A percentile compares a stretch with the other conserved stretches of the same genome.
Conservation (phyloP, 2,329 filamentous ascomycete genomes). For the Akanthomyces dipterigenus region DNA sequence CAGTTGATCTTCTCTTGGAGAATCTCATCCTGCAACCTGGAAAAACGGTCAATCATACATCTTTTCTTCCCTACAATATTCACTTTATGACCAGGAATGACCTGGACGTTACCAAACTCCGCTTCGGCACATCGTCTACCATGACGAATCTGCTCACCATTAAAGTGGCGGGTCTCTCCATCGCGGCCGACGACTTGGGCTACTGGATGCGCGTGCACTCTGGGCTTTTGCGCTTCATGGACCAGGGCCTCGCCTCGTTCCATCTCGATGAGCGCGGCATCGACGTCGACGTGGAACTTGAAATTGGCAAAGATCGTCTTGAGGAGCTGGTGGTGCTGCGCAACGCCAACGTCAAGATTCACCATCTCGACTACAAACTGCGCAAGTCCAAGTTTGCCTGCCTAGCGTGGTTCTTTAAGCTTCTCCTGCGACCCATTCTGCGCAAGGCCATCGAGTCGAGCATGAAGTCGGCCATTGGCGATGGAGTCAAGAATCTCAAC, state of each 20-base stretch:
- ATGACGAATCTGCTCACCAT: constrained; percentile 68
- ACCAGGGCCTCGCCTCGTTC: constrained; percentile 81
- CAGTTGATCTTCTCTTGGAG: constrained; percentile 79
- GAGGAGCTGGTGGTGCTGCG: constrained; percentile 77
- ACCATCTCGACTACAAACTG: constrained; percentile 77
- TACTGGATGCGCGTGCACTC: constrained; percentile 82
- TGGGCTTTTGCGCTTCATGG: constrained; percentile 65
- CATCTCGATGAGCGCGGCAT: constrained; percentile 79
- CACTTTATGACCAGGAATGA: constrained; percentile 80
- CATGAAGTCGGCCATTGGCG: constrained; percentile 63
- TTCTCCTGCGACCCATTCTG: constrained; percentile 72
- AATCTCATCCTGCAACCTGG: constrained; percentile 89
- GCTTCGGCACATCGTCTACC: constrained; percentile 51
- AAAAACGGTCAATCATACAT: constrained; percentile 73
- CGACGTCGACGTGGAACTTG: constrained; percentile 78
- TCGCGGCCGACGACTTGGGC: constrained; percentile 79
- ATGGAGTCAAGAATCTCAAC: constrained; percentile 67
- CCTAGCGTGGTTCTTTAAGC: constrained; percentile 77
- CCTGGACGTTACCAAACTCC: constrained; percentile 74
- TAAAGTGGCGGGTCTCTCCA: constrained; percentile 73
- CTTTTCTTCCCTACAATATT: constrained; percentile 81
- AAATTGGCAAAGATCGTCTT: constrained; percentile 68
- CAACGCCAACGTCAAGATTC: constrained; percentile 71
- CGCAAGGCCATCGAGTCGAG: constrained; percentile 73
- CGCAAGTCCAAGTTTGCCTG: constrained; percentile 69